phyloP scores from a whole-genome alignment of 73 alveolate genomes.

The Stentor roeselii region DNA sequence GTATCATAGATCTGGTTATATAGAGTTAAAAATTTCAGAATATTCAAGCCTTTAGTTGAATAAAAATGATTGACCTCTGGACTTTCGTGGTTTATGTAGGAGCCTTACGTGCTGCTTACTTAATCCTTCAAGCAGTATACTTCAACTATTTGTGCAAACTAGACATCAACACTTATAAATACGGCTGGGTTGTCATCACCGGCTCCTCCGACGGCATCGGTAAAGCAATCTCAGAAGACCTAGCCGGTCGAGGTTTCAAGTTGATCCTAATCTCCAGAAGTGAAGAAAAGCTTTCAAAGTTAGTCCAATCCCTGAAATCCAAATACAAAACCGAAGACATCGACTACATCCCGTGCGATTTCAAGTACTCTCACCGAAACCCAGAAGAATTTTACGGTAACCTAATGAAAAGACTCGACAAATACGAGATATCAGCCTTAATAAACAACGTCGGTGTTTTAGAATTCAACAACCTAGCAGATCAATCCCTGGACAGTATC shows the following conservation, averaged over 20 bases:
- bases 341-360: background rate
- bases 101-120: background rate
- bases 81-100: background rate
- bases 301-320: background rate
- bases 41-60: too few species aligned
- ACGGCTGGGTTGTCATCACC: constrained; percentile 34
- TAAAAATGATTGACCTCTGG: background rate
- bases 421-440: constrained; percentile 19
- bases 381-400: constrained; percentile 1
- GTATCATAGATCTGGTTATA: too few species aligned
- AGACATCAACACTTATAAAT: background rate
- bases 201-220: constrained; percentile 45
- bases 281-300: constrained; percentile 29
- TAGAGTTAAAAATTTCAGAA: too few species aligned
- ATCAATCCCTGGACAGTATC: background rate
- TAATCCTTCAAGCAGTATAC: background rate
- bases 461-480: background rate
- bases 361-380: constrained; percentile 24
- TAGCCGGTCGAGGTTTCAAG: constrained; percentile 36
- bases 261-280: constrained; percentile 26
- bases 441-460: constrained; percentile 23
- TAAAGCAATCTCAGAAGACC: constrained; percentile 27
- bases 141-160: background rate
- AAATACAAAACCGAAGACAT: background rate
- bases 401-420: background rate